Base-by-base conservation (phyloP, 1,139 yeast genomes). In the Zygosaccharomyces pseudobailii region DNA sequence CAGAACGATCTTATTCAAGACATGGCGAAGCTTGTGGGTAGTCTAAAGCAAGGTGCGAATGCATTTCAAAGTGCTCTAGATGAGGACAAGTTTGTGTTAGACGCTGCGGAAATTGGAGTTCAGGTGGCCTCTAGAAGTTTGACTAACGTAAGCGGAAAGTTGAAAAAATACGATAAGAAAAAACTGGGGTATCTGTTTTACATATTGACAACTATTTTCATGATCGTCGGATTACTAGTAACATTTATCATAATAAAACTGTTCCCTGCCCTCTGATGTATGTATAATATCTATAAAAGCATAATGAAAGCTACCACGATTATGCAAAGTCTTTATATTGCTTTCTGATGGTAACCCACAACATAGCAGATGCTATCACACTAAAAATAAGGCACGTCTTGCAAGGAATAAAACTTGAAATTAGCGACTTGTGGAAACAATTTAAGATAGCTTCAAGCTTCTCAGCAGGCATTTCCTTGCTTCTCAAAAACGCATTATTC, bases 31-130 rank as follows among this genome's bases (percentile, higher is more conserved):
- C 59, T 69, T 17, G 66, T 69, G 1, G 55, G 59, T 5, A 65
- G 67, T 13, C 55, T 71, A 38, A 69, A 59, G 51, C 65, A 63
- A 25, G 72, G 71, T 32, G 72, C 74, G 1, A 58, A 63, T 33
- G 71, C 70, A 3, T 71, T 71, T 48, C 69, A 68, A 48, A 61
- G 59, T 36, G 71, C 70, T 21, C 50, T 71, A 30, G 62, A 65
- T 19, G 67, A 68, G 42, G 73, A 69, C 46, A 55, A 63, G 35
- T 68, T 65, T 40, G 65, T 68, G 1, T 40, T 71, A 8, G 63
- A 65, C 21, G 73, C 73, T 3, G 72, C 74, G 0, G 72, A 69
- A 48, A 61, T 66, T 17, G 73, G 73, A 10, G 52, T 71, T 3
- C 69, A 68, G 35, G 66, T 63, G 1, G 69, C 73, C 1, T 63